Base-by-base conservation (phyloP, 1,284 basidiomycete genomes). In the Golubevia sp. region DNA sequence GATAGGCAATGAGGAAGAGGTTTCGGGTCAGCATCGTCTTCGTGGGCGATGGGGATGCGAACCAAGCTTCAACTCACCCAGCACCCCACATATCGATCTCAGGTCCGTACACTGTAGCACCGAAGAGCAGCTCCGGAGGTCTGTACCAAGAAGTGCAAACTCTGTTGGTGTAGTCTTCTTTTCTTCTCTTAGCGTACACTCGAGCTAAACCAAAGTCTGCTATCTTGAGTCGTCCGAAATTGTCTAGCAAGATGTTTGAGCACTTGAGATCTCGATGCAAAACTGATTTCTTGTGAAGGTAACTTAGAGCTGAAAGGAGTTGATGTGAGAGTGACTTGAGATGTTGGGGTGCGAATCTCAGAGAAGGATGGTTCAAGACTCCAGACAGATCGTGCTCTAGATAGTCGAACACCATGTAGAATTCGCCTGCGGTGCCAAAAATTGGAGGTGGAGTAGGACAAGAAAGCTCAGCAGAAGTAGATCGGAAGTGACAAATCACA, bases 331-430 rank as follows among this genome's bases (percentile, higher is more conserved):
- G 69, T 30, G 74, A 77, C 58, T 83, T 83, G 51, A 74, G 62
- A 49, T 83, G 79, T 2, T 66, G 73, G 7, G 61, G 50, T 20
- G 56, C 65, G 55, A 83, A 83, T 7, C 61, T 26, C 52, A 83
- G 66, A 3, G 62, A 26, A 0, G 75, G 80, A 49, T 83, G 79
- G 1, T 71, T 67, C 0, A 83, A 66, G 38, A 83, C 68, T 8
- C 80, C 80, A 66, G 79, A 76, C 20, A 83, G 70, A 56, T 83
- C 80, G 65, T 83, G 80, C 59, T 83, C 77, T 73, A 83, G 74
- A 59, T 83, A 83, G 58, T 82, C 79, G 44, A 82, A 82, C 8
- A 83, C 76, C 79, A 83, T 82, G 67, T 83, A 83, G 51, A 80
- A 63, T 21, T 77, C 78, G 11, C 71, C 72, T 34, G 62, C 48